Conservation (phyloP, 768 basidiomycete species). For the Crepidotus variabilis region DNA sequence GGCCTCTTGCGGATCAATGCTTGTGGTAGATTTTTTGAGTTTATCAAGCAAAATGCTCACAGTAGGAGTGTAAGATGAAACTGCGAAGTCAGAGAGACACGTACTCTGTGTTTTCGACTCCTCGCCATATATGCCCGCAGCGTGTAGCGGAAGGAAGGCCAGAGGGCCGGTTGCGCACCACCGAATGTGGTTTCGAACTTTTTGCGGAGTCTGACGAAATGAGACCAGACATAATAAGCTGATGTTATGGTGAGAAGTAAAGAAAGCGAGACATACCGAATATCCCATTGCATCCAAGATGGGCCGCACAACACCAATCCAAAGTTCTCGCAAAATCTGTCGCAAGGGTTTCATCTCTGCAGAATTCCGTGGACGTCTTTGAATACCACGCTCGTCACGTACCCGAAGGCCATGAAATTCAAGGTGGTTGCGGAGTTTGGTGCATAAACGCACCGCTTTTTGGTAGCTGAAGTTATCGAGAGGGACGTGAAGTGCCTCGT, state of each 20-base stretch:
- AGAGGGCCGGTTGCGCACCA: slow-evolving; percentile 27
- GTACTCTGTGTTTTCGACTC: background rate
- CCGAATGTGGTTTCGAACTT: slow-evolving; percentile 8
- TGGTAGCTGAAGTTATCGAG: slow-evolving; percentile 6
- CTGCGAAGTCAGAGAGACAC: slow-evolving; percentile 9
- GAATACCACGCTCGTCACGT: background rate
- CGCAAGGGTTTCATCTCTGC: background rate
- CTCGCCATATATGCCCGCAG: slow-evolving; percentile 21
- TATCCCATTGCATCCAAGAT: background rate
- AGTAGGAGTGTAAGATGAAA: slow-evolving; percentile 17
- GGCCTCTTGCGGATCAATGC: background rate
- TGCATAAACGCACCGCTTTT: slow-evolving; percentile 1
- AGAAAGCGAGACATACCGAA: background rate
- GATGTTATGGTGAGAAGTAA: too few species aligned
- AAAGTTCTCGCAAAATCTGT: background rate
- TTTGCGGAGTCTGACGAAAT: background rate
- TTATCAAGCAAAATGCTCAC: slow-evolving; percentile 9
- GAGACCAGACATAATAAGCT: background rate
- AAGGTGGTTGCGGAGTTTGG: background rate
- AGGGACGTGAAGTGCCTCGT: slow-evolving; percentile 8
- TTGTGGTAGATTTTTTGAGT: background rate
- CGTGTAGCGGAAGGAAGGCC: slow-evolving; percentile 26
- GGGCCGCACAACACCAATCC: background rate
- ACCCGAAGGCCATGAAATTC: background rate
- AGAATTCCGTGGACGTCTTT: background rate